Evolutionary conservation across 2,329 filamentous ascomycete species (phyloP), one percentile per base, ranked within the genome.

Genomic region (Macrophomina tecta): DNA sequence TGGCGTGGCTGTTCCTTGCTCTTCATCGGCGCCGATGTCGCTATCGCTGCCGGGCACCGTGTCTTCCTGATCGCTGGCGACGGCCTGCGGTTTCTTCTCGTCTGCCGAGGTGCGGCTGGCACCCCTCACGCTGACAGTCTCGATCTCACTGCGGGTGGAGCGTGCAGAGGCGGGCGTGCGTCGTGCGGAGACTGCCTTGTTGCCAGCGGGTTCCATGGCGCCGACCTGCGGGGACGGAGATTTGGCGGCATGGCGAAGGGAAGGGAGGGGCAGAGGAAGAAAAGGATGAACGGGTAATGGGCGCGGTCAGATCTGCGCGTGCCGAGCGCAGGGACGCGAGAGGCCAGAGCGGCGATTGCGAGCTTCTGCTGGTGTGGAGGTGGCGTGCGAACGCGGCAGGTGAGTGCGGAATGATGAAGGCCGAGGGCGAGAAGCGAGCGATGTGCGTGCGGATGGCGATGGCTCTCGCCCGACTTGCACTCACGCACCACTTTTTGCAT

Each of bases 21-120:
- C 64, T 38, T 60, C 45, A 36, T 52, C 62, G n/a, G 34, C n/a
- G n/a, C 36, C 60, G 45, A 45, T 40, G 16, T 63, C 60, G 46
- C 38, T 53, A 48, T 53, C 61, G 18, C 49, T 64, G 48, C 46
- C 38, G 5, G 60, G 38, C 14, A 6, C 55, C n/a, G 28, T 32
- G 36, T 60, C 55, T 11, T 60, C 45, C n/a, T 45, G 28, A 16
- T n/a, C 60, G 45, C 1, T 36, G 30, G 5, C 8, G 28, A 18
- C 30, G 16, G 36, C 30, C 32, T 51, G 30, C 34, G 30, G 34
- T 30, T 64, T 53, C 28, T 64, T 64, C 23, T 64, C 61, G 12
- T 40, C 61, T 2, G 14, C 61, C 4, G 36, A 23, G 30, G 45
- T 40, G 18, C 45, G n/a, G 8, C 12, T 38, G 30, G 9, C 60